These are phyloP conservation scores for Adiantum capillusveneris DNA, from an alignment of 75 land plant species.

Conservation along the genomic window DNA sequence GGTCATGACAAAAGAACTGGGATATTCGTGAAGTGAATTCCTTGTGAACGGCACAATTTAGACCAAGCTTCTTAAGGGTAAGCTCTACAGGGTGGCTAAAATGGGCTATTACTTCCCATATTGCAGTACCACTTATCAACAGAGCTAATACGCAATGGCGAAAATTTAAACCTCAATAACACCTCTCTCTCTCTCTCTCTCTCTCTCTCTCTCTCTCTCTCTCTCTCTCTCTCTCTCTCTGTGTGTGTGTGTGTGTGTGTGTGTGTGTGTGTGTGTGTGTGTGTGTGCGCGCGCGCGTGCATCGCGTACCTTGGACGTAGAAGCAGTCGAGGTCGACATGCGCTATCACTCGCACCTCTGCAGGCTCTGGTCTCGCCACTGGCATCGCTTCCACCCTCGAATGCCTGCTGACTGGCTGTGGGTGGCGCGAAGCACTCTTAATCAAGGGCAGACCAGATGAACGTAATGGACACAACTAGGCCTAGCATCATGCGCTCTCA, in stretches of 20 bases:
- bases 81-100: neutral
- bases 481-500: too few species aligned
- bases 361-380: slow-evolving; percentile 60
- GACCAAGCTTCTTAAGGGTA: too few species aligned
- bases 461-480: too few species aligned
- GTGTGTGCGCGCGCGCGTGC: neutral
- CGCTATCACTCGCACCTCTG: slow-evolving; percentile 75
- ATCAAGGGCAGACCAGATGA: too few species aligned
- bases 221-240: neutral
- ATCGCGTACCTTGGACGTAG: slow-evolving; percentile 82
- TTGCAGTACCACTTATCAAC: too few species aligned
- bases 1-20: too few species aligned
- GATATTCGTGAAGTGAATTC: too few species aligned
- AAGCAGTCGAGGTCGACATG: slow-evolving; percentile 98
- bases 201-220: slow-evolving; percentile 1
- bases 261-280: neutral
- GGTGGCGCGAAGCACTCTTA: too few species aligned
- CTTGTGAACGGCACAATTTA: too few species aligned
- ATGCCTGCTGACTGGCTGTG: too few species aligned
- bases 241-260: too few species aligned
- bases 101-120: neutral
- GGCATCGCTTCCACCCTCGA: too few species aligned
- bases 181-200: neutral
- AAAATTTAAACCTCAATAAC: neutral
- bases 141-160: neutral